Evolutionary conservation across 805 yeast species (phyloP), one percentile per base, ranked within the genome.

Genomic region (Myxozyma neotropica): DNA sequence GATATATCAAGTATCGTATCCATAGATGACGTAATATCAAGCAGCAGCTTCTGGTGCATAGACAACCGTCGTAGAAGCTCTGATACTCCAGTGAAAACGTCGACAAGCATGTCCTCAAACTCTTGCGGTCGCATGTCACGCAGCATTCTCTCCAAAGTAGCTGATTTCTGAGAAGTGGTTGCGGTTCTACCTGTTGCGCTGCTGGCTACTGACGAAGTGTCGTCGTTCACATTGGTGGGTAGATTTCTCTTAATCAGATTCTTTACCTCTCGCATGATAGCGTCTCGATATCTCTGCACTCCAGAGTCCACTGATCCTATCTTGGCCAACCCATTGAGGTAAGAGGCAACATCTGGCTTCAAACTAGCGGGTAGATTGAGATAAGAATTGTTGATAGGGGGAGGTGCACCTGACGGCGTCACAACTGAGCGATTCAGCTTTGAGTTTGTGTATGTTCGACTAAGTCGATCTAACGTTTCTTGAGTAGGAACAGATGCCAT

Each of bases 1-100:
- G 85, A 80, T 5, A 86, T 80, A 60, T 63, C 68, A 21, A 57
- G 31, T 15, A 57, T 42, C 19, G 58, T 54, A 35, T 79, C 71
- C 54, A 69, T 75, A 52, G 79, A 81, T 31, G 87, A 73, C 0
- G 95, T 85, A 54, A 88, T 70, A 65, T 89, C 94, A 13, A 94
- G 77, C 29, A 93, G 72, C 3, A 89, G 67, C 71, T 90, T 91
- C 70, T 91, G 96, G 59, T 91, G 96, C 7, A 82, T 75, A 0
- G 89, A 83, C 31, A 92, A 75, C 58, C 96, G 80, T 63, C 93
- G 77, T 26, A 91, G 75, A 19, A 89, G 84, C 68, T 88, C 95
- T 0, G 90, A 83, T 2, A 87, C 77, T 21, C 82, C 80, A 0
- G 88, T 74, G 65, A 82, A 89, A 3, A 85, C 85, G 29, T 75